Conservation (phyloP, 164 flowering plant species). For the Aristolochia contorta region DNA sequence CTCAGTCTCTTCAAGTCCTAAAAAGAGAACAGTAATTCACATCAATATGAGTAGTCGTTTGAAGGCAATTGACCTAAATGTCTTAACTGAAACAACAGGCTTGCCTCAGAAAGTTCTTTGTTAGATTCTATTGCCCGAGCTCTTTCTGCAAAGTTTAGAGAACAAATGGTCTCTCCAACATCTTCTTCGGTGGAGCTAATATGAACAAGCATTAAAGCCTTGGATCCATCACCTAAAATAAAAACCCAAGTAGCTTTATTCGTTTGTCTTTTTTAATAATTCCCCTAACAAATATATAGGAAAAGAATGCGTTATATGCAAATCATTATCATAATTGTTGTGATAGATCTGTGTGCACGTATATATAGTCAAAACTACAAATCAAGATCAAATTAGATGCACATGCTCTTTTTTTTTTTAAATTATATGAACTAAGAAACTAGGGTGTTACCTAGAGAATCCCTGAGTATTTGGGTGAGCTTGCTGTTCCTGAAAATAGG, state of each 20-base stretch:
- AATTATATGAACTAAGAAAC: too few relatives aligned
- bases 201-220: slow-evolving; percentile 74
- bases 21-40: neutral
- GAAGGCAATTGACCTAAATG: too few relatives aligned
- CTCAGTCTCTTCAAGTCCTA: slow-evolving; percentile 50
- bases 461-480: slow-evolving; percentile 73
- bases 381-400: slow-evolving; percentile 2
- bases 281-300: too few relatives aligned
- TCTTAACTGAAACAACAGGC: neutral
- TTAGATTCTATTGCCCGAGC: slow-evolving; percentile 50
- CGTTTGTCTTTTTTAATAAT: too few relatives aligned
- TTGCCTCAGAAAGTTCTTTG: slow-evolving; percentile 50
- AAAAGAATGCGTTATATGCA: neutral
- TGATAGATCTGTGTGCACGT: neutral
- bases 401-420: too few relatives aligned
- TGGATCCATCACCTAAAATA: slow-evolving; percentile 49
- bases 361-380: neutral
- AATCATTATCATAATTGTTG: neutral
- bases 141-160: slow-evolving; percentile 62
- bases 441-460: slow-evolving; percentile 51
- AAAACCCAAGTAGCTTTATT: too few relatives aligned
- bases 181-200: slow-evolving; percentile 60
- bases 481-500: slow-evolving; percentile 72
- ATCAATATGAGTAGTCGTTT: neutral
- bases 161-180: slow-evolving; percentile 56